Evolutionary conservation across 2,329 filamentous ascomycete genomes (phyloP).

Genomic region (Fusarium cyanostomum): DNA sequence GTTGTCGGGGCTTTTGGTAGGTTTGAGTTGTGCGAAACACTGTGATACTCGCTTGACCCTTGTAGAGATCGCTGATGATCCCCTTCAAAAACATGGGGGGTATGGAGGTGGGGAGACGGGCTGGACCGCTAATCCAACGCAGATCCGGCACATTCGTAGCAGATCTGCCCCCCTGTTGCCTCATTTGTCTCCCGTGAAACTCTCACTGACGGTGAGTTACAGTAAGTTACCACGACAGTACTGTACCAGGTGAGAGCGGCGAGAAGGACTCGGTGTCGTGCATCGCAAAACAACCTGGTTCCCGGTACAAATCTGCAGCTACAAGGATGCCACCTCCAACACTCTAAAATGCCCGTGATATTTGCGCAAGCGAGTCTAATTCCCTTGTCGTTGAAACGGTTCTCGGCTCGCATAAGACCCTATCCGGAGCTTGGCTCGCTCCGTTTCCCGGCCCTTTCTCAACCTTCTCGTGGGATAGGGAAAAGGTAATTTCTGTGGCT

Average conservation of each 20-base stretch:
- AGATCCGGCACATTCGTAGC: conserved; percentile 10
- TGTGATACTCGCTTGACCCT: conserved; percentile 17
- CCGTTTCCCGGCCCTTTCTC: background rate
- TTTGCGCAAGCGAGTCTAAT: conserved; percentile 13
- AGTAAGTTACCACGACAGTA: too few relatives aligned
- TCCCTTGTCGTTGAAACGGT: background rate
- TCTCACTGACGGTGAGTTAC: too few relatives aligned
- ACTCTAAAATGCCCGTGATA: conserved; percentile 25
- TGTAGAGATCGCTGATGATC: conserved; percentile 10
- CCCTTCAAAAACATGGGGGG: conserved; percentile 6
- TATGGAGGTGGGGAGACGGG: background rate
- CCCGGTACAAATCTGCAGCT: conserved; percentile 25
- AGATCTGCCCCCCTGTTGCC: background rate
- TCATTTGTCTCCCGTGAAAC: background rate
- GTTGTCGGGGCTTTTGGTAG: background rate
- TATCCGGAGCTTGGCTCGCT: background rate
- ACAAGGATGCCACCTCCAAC: conserved; percentile 20
- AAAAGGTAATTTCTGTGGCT: conserved; percentile 5
- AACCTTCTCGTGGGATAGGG: background rate
- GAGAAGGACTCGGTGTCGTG: conserved; percentile 4
- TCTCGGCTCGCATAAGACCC: too few relatives aligned
- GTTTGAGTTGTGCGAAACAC: conserved; percentile 1
- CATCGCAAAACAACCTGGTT: conserved; percentile 5
- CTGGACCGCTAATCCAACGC: conserved; percentile 2
- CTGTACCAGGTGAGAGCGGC: too few relatives aligned